Conservation (phyloP, 495 filamentous ascomycete genomes). For the Articulospora tetracladia region DNA sequence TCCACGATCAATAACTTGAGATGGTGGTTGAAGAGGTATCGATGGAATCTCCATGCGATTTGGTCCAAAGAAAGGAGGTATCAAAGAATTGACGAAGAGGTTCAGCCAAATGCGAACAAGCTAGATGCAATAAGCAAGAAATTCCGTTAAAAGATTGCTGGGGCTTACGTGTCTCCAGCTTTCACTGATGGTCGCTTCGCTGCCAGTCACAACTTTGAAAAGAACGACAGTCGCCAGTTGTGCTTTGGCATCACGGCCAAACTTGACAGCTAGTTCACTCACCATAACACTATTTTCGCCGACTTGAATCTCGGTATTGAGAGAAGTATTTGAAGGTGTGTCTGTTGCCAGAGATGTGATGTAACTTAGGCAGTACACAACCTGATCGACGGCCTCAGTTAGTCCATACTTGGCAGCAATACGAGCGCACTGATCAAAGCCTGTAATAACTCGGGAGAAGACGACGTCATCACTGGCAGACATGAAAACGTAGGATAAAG, state of each 20-base stretch:
- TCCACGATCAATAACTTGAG: constrained; percentile 86
- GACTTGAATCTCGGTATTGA: constrained; percentile 96
- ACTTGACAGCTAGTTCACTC: constrained; percentile 94
- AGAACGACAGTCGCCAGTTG: constrained; percentile 91
- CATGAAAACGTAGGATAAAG: constrained; percentile 97
- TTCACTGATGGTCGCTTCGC: constrained; percentile 68
- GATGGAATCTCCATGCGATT: constrained; percentile 70
- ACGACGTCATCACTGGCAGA: constrained; percentile 97
- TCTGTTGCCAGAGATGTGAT: constrained; percentile 84
- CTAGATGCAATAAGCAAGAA: constrained; percentile 37
- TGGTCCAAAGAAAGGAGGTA: constrained; percentile 76
- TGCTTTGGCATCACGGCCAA: constrained; percentile 89
- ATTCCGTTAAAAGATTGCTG: background rate
- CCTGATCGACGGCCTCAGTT: constrained; percentile 84
- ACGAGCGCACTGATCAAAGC: constrained; percentile 93
- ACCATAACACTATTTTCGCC: constrained; percentile 96
- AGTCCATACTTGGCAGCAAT: constrained; percentile 85
- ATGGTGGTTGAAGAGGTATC: constrained; percentile 88
- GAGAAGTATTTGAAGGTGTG: constrained; percentile 68
- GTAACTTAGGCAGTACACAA: constrained; percentile 80
- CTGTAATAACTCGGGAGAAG: constrained; percentile 86
- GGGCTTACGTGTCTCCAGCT: constrained; percentile 80
- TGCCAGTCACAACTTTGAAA: constrained; percentile 83
- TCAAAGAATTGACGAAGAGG: constrained; percentile 91
- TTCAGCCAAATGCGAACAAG: constrained; percentile 90